These are phyloP conservation scores for Heteromeles arbutifolia DNA, from an alignment of 306 rosid species.

Conservation along the genomic window DNA sequence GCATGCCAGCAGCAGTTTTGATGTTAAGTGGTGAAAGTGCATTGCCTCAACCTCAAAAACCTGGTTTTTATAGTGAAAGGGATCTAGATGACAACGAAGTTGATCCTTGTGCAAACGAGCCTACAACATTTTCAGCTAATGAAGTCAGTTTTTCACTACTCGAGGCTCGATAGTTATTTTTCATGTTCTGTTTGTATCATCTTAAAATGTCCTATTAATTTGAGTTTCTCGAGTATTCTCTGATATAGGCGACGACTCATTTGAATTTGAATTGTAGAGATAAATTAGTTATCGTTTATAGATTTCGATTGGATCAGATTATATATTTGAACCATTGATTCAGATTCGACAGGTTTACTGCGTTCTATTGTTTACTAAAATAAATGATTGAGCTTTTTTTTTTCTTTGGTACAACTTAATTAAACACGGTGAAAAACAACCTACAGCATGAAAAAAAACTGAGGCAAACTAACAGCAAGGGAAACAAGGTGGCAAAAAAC, in stretches of 20 bases:
- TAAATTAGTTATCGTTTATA: too few species aligned
- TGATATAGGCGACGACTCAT: too few species aligned
- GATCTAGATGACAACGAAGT: not conserved
- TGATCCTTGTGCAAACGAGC: not conserved
- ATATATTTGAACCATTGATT: too few species aligned
- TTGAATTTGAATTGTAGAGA: too few species aligned
- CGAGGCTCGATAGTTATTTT: not conserved
- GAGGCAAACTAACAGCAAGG: not conserved
- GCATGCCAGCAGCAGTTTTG: conserved; percentile 17
- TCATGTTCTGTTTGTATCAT: not conserved
- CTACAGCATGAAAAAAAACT: not conserved
- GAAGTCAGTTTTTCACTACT: not conserved
- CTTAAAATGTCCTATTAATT: not conserved
- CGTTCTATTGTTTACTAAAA: too few species aligned
- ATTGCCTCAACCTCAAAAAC: conserved; percentile 8
- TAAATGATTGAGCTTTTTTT: too few species aligned
- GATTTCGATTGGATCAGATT: too few species aligned
- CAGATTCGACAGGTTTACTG: too few species aligned
- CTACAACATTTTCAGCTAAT: not conserved
- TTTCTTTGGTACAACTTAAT: too few species aligned
- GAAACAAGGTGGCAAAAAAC: not conserved
- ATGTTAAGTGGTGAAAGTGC: conserved; percentile 7
- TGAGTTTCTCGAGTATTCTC: not conserved
- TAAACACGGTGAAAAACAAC: not conserved
- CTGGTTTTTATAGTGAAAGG: conserved; percentile 11